Conservation (phyloP, 1,284 basidiomycete species). For the Quambalaria eucalypti region DNA sequence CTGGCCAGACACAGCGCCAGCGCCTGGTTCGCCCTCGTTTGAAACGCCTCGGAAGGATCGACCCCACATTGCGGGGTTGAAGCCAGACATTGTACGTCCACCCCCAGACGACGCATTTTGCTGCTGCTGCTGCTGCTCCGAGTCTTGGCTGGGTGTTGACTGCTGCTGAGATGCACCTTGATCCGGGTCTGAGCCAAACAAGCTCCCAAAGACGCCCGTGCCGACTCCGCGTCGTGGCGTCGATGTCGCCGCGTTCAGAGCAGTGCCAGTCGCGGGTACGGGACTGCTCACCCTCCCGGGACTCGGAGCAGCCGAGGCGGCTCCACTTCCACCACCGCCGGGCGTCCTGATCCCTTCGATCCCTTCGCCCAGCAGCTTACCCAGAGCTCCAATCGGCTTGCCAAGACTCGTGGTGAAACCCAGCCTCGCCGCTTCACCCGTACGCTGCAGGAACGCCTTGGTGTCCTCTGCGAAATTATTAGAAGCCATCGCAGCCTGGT, state of each 20-base stretch:
- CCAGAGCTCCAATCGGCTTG: conserved; percentile 38
- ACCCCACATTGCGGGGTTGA: conserved; percentile 6
- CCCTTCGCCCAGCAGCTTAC: conserved; percentile 38
- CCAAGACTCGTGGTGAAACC: conserved; percentile 22
- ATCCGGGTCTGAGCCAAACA: conserved; percentile 3
- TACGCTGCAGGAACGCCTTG: conserved; percentile 40
- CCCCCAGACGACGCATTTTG: neutral
- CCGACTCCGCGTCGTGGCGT: neutral
- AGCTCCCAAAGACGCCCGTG: neutral
- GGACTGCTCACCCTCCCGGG: neutral
- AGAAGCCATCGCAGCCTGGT: conserved; percentile 12
- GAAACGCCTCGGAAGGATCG: conserved; percentile 4
- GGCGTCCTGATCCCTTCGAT: conserved; percentile 37
- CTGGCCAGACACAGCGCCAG: no score
- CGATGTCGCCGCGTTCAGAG: neutral
- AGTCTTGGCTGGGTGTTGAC: no score
- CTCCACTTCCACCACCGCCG: neutral
- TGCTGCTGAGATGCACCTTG: neutral
- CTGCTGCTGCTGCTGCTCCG: conserved; percentile 2
- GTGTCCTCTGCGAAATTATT: conserved; percentile 42
- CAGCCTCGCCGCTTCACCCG: conserved; percentile 40
- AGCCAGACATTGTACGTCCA: neutral
- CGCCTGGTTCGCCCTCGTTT: conserved; percentile 2
- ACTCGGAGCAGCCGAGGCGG: neutral
- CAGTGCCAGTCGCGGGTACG: no score